Base-by-base conservation (phyloP, 2,329 filamentous ascomycete genomes). In the Xylaria polymorpha region DNA sequence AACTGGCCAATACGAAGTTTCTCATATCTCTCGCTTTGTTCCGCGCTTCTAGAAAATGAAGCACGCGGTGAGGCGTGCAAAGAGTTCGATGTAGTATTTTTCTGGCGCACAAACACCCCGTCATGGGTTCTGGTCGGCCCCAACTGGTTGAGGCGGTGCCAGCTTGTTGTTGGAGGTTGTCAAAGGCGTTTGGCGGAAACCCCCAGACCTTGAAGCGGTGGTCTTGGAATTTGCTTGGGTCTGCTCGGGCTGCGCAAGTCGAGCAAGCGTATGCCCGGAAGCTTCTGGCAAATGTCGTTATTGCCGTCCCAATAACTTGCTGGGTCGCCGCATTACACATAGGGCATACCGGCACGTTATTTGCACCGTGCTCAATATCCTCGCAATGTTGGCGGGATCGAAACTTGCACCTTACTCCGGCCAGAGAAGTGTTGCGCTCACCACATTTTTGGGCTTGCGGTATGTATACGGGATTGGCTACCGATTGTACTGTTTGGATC, bases 61-160 rank as follows among this genome's bases (percentile, higher is more conserved):
- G 60, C 7, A 78, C 61, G 0, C 82, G 78, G 69, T 84, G 82
- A 20, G 74, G 71, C 37, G 51, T 71, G 74, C 82, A 84, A 5
- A 83, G 72, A 3, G 71, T 71, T 4, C 74, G 72, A 14, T 62
- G 71, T 18, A 82, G 58, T 1, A 83, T 61, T 67, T 82, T 83
- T 37, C 68, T 56, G 4, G 71, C 79, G 71, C 82, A 84, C 4
- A 71, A 39, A 70, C 82, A 84, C 1, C 82, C 82, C 10, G 81
- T 83, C 1, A 78, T 46, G 3, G 75, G 72, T 10, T 70, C 62
- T 2, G 68, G 64, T 1, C 18, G 15, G 9, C 59, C 69, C 32
- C 41, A 55, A 41, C 70, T 63, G 9, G 51, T 35, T 1, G 44
- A 46, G 10, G 32, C 18, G 1, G 8, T 29, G 25, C 12, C 39